Percentiles rank a stretch among this genome's conserved stretches.
Conservation (phyloP, 2,329 filamentous ascomycete genomes). For the Aspergillus novofumigatus region DNA sequence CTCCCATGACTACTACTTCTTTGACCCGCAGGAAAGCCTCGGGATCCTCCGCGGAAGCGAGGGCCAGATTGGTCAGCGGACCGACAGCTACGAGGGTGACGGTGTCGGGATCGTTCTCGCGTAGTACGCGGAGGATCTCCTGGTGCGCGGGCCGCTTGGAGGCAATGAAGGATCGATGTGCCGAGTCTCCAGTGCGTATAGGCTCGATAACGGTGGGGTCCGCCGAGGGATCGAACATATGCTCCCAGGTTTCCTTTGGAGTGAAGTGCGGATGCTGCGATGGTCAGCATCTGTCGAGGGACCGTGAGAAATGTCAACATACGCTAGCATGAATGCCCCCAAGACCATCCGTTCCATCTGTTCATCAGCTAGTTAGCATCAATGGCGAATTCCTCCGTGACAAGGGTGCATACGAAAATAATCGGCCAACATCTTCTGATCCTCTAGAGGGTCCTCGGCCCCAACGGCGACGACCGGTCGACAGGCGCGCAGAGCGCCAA, state of each 20-base stretch:
- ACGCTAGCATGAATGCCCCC: conserved; percentile 64
- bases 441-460: conserved; percentile 77
- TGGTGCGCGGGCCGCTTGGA: conserved; percentile 70
- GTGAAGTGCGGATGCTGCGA: conserved; percentile 66
- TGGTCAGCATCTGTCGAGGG: conserved; percentile 1
- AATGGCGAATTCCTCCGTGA: not conserved
- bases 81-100: conserved; percentile 89
- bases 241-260: conserved; percentile 69
- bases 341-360: conserved; percentile 72
- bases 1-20: conserved; percentile 94
- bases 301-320: conserved; percentile 18
- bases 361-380: conserved; percentile 1
- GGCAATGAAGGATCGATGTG: conserved; percentile 63
- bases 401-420: conserved; percentile 69
- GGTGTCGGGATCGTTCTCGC: conserved; percentile 74
- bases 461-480: conserved; percentile 86
- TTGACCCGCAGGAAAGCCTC: conserved; percentile 85
- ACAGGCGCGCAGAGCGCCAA: conserved; percentile 64
- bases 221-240: conserved; percentile 55
- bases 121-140: conserved; percentile 83
- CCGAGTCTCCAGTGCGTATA: conserved; percentile 29
- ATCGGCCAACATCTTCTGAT: conserved; percentile 73
- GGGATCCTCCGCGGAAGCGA: conserved; percentile 82
- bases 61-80: conserved; percentile 86
- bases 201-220: conserved; percentile 47